These are phyloP conservation scores for Solanum bulbocastanum DNA, from an alignment of 257 asterid genomes.

Conservation along the genomic window DNA sequence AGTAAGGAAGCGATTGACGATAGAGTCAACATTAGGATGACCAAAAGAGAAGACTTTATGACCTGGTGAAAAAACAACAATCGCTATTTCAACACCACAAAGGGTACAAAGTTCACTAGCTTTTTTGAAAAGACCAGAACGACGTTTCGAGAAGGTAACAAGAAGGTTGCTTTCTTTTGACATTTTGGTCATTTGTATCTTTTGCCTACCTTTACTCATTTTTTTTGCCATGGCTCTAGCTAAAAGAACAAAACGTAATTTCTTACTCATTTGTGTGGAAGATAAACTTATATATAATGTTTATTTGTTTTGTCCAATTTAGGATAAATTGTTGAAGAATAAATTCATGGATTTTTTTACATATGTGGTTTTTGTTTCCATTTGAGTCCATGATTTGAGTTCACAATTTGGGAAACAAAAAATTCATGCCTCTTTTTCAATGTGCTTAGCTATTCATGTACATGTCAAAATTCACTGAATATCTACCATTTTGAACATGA, in stretches of 20 bases:
- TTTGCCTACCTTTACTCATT: conserved; percentile 29
- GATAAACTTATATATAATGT: background rate
- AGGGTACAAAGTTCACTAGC: conserved; percentile 28
- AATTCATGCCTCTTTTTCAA: background rate
- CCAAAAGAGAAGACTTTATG: conserved; percentile 34
- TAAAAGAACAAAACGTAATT: background rate
- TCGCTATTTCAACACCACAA: conserved; percentile 26
- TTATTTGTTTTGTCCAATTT: background rate
- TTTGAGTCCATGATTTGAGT: background rate
- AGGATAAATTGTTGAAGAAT: background rate
- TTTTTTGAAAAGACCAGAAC: conserved; percentile 36
- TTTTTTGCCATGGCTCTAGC: conserved; percentile 13
- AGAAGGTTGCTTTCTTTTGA: conserved; percentile 32
- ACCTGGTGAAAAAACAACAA: conserved; percentile 30
- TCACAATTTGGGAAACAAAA: background rate
- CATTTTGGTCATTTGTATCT: conserved; percentile 36
- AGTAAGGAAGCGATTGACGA: conserved; percentile 22
- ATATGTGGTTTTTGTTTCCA: background rate
- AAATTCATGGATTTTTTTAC: background rate
- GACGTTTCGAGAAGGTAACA: conserved; percentile 41
- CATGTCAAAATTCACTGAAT: background rate
- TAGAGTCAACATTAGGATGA: conserved; percentile 25
- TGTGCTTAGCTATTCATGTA: background rate
- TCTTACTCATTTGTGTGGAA: background rate
- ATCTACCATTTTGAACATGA: background rate